Percentiles rank a stretch among this genome's conserved stretches.
phyloP scores from a whole-genome alignment of 1,139 yeast genomes.

The Kodamaea arcana region DNA sequence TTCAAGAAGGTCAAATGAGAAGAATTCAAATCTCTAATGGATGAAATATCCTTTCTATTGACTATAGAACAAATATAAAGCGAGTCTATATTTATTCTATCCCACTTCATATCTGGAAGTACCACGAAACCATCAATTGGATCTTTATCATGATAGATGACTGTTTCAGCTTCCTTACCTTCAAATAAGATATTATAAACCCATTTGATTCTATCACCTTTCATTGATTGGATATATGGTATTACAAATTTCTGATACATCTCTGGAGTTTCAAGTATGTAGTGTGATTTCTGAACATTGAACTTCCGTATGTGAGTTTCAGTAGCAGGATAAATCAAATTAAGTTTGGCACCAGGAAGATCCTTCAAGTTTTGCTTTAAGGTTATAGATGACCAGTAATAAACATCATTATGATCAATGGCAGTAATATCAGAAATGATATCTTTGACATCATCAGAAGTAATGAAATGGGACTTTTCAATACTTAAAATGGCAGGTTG shows the following conservation, averaged over 20 bases:
- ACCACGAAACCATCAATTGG: constrained; percentile 53
- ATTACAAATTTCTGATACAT: constrained; percentile 56
- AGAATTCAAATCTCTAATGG: constrained; percentile 69
- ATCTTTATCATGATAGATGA: constrained; percentile 61
- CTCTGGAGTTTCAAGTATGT: constrained; percentile 78
- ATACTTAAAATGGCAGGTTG: constrained; percentile 66
- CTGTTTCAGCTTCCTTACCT: constrained; percentile 81
- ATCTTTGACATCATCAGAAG: constrained; percentile 15
- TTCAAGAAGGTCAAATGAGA: constrained; percentile 57
- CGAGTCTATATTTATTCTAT: constrained; percentile 61
- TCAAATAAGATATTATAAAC: constrained; percentile 77
- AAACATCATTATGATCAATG: constrained; percentile 73
- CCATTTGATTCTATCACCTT: constrained; percentile 82
- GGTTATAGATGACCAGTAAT: constrained; percentile 69
- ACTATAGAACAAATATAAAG: constrained; percentile 79
- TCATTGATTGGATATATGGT: constrained; percentile 76
- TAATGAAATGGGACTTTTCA: constrained; percentile 50
- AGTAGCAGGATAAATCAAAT: constrained; percentile 86
- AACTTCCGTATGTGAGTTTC: constrained; percentile 78
- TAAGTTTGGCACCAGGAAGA: constrained; percentile 65
- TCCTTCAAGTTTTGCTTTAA: constrained; percentile 44
- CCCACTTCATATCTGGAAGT: constrained; percentile 93
- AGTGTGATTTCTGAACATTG: constrained; percentile 50
- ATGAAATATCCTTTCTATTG: constrained; percentile 62
- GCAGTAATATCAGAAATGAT: constrained; percentile 35